phyloP scores from a whole-genome alignment of 148 eudicot species.

The Amaranthus palmeri region DNA sequence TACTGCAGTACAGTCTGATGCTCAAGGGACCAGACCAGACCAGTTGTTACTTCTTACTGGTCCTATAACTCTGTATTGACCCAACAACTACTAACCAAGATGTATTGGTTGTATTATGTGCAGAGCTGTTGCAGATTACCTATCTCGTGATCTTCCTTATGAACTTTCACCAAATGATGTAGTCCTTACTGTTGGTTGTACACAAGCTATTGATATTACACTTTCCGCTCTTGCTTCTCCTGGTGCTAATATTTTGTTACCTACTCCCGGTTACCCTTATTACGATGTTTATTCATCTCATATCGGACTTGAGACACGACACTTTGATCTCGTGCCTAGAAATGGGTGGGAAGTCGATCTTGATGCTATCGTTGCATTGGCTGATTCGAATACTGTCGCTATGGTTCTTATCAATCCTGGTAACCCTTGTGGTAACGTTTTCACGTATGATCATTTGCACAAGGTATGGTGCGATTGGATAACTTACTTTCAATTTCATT shows the following conservation, averaged over 20 bases:
- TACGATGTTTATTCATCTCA: constrained; percentile 50
- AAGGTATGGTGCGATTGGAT: constrained; percentile 30
- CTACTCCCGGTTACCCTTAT: constrained; percentile 57
- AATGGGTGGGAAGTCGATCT: constrained; percentile 72
- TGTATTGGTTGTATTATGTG: not conserved
- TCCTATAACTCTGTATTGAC: not conserved
- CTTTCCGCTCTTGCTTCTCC: constrained; percentile 46
- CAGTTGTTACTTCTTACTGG: not conserved
- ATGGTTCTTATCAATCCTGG: constrained; percentile 74
- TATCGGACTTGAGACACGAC: constrained; percentile 52
- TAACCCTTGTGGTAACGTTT: constrained; percentile 80
- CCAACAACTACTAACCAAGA: not conserved
- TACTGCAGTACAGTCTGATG: not conserved
- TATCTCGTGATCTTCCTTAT: constrained; percentile 48
- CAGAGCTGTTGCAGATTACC: constrained; percentile 67
- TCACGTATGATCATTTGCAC: constrained; percentile 42
- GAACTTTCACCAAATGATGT: constrained; percentile 48
- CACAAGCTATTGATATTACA: constrained; percentile 53
- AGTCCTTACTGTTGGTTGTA: constrained; percentile 52
- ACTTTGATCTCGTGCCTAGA: constrained; percentile 59
- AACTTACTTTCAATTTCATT: no score
- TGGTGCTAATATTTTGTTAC: constrained; percentile 58
- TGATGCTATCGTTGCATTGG: constrained; percentile 42
- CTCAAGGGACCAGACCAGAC: constrained; percentile 1
- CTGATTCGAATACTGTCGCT: constrained; percentile 65